Evolutionary conservation across 148 eudicot species (phyloP), one percentile per base, ranked within the genome.

Genomic region (Oxyria digyna): DNA sequence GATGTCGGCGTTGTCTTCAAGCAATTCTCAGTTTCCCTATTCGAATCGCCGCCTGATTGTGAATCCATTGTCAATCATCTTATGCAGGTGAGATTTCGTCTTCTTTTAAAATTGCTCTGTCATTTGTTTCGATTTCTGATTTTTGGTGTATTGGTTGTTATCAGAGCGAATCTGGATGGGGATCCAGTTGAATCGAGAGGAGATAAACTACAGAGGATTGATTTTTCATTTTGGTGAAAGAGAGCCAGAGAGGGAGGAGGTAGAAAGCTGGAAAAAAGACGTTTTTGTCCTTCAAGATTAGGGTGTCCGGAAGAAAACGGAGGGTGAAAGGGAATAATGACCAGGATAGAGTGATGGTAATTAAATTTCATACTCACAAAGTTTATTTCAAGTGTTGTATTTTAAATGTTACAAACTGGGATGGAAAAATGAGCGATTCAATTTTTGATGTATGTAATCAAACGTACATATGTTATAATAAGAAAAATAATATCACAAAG

Each of bases 1-100:
- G 95, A 93, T 57, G 91, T 89, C 14, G 98, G 94, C 14, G 98
- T 90, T 65, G 98, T 93, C 66, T 78, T 63, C 20, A 93, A 93
- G 74, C 91, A 93, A 66, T 90, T 89, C 62, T 85, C 96, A 8
- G 17, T 86, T 2, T 93, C 98, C 3, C 69, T 81, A 38, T 93
- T 93, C 11, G 98, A 93, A 52, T 78, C 80, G 0, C 98, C 95
- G 0, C 73, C 80, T 2, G 91, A 86, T 9, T 93, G 96, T 75
- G 33, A 55, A 12, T 55, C 62, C 3, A 26, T 59, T 6, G 65
- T 29, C 65, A 29, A 57, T 1, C 5, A 29, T 26, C 62, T 55
- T 2, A 24, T 26, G 26, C 14, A 59, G 65, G 65, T 59, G 24
- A 27, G 8, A 59, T 50, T 31, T 31, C 38, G 38, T 35, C 20